Evolutionary conservation across 768 basidiomycete species (phyloP).

Genomic region (Ramaria rubella): DNA sequence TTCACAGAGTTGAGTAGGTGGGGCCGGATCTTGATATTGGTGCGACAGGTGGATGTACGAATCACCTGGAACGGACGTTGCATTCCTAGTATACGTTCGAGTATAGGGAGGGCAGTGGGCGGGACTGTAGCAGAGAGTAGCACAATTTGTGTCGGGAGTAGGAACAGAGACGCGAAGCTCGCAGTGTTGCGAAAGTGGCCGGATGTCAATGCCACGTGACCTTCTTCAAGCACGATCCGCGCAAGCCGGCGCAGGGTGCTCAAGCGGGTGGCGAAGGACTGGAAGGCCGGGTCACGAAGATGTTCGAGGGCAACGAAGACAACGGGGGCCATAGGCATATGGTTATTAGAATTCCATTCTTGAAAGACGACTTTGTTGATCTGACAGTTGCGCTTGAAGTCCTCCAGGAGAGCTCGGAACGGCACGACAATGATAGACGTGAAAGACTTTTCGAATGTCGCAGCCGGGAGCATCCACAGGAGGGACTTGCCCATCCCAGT

Average conservation of each 20-base stretch:
- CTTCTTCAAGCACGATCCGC: neutral
- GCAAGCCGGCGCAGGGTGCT: neutral
- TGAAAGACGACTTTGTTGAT: neutral
- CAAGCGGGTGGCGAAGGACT: neutral
- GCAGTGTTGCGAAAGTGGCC: neutral
- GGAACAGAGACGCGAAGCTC: neutral
- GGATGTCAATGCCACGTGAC: neutral
- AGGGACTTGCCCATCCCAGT: neutral
- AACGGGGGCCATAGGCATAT: neutral
- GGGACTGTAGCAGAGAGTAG: neutral
- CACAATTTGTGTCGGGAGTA: neutral
- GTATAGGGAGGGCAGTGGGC: neutral
- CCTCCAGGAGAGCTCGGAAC: neutral
- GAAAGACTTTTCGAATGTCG: neutral
- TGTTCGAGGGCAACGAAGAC: neutral
- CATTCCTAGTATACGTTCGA: neutral
- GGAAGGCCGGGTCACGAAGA: neutral
- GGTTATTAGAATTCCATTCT: neutral
- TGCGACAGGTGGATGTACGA: neutral
- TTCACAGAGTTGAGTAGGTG: neutral
- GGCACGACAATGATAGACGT: neutral
- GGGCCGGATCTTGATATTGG: neutral
- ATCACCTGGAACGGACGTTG: neutral
- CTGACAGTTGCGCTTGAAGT: neutral
- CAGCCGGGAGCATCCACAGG: slow-evolving; percentile 1